phyloP scores from a whole-genome alignment of 2,329 filamentous ascomycete species.

The Aspergillus fumigatus region DNA sequence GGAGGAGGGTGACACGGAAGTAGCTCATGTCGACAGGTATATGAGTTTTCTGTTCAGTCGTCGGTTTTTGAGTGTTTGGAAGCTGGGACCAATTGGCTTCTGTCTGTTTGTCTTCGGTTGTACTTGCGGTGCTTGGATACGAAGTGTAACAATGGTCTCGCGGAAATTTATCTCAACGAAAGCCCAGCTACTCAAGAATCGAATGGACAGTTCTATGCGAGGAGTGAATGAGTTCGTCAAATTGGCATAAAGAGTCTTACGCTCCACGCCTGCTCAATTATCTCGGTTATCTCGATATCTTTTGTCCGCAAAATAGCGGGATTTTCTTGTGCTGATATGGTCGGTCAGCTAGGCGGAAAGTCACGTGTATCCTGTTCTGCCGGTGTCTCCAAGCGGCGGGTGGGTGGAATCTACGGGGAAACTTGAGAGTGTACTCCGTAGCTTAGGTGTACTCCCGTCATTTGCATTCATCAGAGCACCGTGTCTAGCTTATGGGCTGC shows the following conservation, averaged over 20 bases:
- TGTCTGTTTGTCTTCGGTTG: background rate
- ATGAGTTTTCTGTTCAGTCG: background rate
- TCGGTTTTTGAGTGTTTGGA: slow-evolving; percentile 1
- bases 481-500: background rate
- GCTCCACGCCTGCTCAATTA: background rate
- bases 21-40: slow-evolving; percentile 56
- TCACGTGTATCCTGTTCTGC: slow-evolving; percentile 28
- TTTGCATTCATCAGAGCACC: background rate
- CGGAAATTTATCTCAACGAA: background rate
- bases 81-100: background rate
- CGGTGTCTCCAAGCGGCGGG: background rate
- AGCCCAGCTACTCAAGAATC: background rate
- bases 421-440: background rate
- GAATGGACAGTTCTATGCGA: background rate
- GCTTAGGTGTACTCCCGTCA: background rate
- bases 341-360: slow-evolving; percentile 22
- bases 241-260: background rate
- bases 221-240: too few species aligned
- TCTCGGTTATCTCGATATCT: background rate
- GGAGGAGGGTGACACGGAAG: slow-evolving; percentile 88
- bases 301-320: slow-evolving; percentile 3
- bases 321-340: slow-evolving; percentile 15
- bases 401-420: background rate
- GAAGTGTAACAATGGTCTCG: background rate
- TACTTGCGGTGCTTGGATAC: background rate